Evolutionary conservation across 1,284 basidiomycete genomes (phyloP), one percentile per base, ranked within the genome.

Genomic region (Flammula alnicola): DNA sequence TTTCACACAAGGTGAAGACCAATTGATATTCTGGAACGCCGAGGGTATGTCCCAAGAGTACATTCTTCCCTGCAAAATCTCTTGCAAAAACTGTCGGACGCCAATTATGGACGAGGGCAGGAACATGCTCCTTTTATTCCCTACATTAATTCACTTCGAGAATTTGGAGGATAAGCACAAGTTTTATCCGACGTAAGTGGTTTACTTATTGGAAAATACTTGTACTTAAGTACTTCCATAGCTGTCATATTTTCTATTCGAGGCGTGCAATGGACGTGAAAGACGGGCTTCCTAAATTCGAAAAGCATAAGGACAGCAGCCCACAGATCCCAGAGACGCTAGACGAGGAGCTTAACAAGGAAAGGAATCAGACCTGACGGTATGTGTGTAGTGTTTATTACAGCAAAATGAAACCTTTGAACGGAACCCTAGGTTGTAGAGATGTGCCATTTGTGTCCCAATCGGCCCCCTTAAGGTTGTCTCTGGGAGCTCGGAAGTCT

Each of bases 21-120:
- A 31, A 10, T 16, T 42, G 16, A 14, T 42, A 16, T 42, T 42
- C 7, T 29, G 40, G 40, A 42, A 31, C 11, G 12, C 40, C 5
- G 40, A 42, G 4, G 29, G 20, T 4, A 20, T 29, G 39, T 27
- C 23, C 5, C 39, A 27, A 16, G 39, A 41, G 27, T 8, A 30
- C 9, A 14, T 17, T 7, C 40, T 42, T 30, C 40, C 40, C 8
- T 42, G 40, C 12, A 42, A 42, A 27, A 27, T 42, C n/a, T 42
- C 40, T 12, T 42, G 40, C 26, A 31, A 22, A 16, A 27, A 42
- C 16, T 42, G 40, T 31, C 40, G 40, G 27, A 31, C 40, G 14
- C 40, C 40, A 3, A 42, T 42, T 17, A 42, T 42, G 40, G 40
- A 42, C 27, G 40, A 42, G 17, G 40, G 40, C 3, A n/a, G 27